Percentiles rank a stretch among this genome's conserved stretches.
Conservation (phyloP, 140 eudicot genomes). For the Ambrosia hybrid region DNA sequence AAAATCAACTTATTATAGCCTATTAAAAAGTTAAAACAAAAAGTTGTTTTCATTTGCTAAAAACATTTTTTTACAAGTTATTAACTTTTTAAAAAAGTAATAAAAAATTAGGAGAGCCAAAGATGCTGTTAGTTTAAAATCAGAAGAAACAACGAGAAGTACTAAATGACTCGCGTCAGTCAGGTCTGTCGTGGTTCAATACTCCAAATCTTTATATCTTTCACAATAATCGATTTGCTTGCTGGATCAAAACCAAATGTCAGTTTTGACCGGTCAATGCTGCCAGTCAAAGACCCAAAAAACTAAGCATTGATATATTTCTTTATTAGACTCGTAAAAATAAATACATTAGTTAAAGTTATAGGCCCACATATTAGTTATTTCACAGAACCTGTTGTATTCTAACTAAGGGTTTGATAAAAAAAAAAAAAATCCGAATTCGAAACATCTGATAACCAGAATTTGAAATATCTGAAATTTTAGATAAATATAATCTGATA, state of each 20-base stretch:
- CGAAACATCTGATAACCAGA: too few species aligned
- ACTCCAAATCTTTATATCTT: slow-evolving; percentile 24
- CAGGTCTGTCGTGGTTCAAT: slow-evolving; percentile 25
- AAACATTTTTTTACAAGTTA: too few species aligned
- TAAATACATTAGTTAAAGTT: not conserved
- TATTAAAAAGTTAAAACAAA: too few species aligned
- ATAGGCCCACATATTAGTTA: not conserved
- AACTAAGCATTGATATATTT: slow-evolving; percentile 25
- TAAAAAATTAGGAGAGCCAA: too few species aligned
- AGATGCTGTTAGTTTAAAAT: too few species aligned
- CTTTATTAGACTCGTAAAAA: not conserved
- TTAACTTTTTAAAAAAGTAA: too few species aligned
- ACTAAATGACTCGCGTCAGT: not conserved
- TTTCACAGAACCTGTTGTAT: not conserved
- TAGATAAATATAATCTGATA: too few species aligned
- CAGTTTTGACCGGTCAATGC: slow-evolving; percentile 45
- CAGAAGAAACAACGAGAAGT: not conserved
- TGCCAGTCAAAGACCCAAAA: slow-evolving; percentile 46
- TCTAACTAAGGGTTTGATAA: not conserved
- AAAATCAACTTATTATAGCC: too few species aligned
- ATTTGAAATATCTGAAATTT: too few species aligned
- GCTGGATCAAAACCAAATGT: slow-evolving; percentile 48
- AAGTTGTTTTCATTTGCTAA: too few species aligned
- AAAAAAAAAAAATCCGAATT: too few species aligned
- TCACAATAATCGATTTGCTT: slow-evolving; percentile 39